Percentiles rank a stretch among this genome's conserved stretches.
These are phyloP conservation scores for Malus hybrid DNA, from an alignment of 331 rosid species.

Conservation along the genomic window DNA sequence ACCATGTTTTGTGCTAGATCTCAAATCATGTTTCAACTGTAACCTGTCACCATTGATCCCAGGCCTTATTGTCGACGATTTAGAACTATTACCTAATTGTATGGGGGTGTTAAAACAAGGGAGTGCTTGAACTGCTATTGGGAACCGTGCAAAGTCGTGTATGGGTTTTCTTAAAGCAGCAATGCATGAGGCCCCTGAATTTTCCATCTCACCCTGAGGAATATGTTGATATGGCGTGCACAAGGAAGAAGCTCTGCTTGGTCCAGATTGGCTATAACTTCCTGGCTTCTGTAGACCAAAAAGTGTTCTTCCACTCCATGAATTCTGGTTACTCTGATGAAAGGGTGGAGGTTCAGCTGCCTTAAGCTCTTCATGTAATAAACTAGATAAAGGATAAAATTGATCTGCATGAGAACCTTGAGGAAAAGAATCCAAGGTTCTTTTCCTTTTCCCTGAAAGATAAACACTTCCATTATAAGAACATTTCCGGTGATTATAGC, in stretches of 20 bases:
- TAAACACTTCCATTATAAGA: not conserved
- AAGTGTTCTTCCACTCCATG: slow-evolving; percentile 20
- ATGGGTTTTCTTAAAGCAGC: not conserved
- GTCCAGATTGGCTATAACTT: slow-evolving; percentile 22
- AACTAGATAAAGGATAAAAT: slow-evolving; percentile 7
- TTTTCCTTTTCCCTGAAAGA: slow-evolving; percentile 23
- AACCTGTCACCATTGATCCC: slow-evolving; percentile 14
- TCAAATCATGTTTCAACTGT: not conserved
- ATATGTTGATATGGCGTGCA: slow-evolving; percentile 14
- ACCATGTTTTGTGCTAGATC: slow-evolving; percentile 16
- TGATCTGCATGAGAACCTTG: slow-evolving; percentile 9
- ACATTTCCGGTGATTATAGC: not conserved
- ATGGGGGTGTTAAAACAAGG: slow-evolving; percentile 26
- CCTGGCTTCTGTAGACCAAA: slow-evolving; percentile 9
- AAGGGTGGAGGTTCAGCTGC: slow-evolving; percentile 17
- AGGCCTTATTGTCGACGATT: slow-evolving; percentile 11
- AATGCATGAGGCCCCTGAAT: slow-evolving; percentile 24
- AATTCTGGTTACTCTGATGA: slow-evolving; percentile 21
- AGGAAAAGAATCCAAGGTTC: slow-evolving; percentile 16
- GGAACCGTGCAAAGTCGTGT: not conserved
- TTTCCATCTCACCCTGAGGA: slow-evolving; percentile 9
- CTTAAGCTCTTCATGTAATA: slow-evolving; percentile 15
- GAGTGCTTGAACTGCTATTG: slow-evolving; percentile 20
- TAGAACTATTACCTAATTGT: slow-evolving; percentile 17
- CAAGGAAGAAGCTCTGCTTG: slow-evolving; percentile 9